Evolutionary conservation across 225 moss, liverwort and hornwort genomes (phyloP).

Genomic region (Pseudisothecium myosuroides): DNA sequence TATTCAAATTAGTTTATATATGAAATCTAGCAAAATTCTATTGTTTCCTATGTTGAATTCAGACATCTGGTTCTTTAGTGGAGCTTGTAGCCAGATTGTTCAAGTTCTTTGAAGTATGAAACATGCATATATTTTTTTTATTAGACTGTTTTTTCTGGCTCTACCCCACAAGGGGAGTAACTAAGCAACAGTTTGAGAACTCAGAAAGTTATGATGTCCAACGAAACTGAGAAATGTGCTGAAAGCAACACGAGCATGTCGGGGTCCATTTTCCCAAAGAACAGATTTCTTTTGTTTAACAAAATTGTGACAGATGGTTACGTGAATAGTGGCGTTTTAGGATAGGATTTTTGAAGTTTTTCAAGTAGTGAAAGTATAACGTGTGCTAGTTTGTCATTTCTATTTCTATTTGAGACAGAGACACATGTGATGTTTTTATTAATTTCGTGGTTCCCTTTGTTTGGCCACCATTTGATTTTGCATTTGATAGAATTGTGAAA

Average conservation of each 20-base stretch:
- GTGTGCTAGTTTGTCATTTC: background rate
- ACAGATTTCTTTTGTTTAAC: background rate
- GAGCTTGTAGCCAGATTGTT: background rate
- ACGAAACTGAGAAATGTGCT: background rate
- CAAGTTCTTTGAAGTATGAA: background rate
- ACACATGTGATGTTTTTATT: background rate
- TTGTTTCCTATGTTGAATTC: background rate
- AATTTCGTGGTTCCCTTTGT: background rate
- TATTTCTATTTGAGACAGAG: background rate
- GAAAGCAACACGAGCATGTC: background rate
- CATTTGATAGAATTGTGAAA: background rate
- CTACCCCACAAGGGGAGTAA: background rate
- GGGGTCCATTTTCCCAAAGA: background rate
- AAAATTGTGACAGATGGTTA: background rate
- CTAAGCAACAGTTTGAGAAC: background rate
- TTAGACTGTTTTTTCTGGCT: background rate
- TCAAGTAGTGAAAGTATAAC: background rate
- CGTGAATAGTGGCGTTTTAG: background rate
- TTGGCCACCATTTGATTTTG: background rate
- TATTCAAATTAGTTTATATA: background rate
- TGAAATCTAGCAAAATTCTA: background rate
- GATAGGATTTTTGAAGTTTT: background rate
- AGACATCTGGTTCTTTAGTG: background rate
- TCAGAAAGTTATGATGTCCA: background rate
- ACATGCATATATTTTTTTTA: too few species aligned